phyloP scores from a whole-genome alignment of 2,329 filamentous ascomycete species.

The Cladosporium sp. region DNA sequence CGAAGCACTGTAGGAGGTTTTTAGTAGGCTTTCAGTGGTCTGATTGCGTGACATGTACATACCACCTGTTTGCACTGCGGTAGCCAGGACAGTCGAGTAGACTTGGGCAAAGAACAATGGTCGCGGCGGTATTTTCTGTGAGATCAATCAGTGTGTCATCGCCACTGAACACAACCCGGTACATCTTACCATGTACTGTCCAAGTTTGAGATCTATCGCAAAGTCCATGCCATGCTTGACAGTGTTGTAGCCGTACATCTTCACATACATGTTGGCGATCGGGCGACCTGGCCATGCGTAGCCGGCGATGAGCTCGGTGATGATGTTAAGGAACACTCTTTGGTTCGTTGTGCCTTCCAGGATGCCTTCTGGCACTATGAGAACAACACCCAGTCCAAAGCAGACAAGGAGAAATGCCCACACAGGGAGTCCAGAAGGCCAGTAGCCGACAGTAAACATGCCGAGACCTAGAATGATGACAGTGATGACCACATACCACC shows the following conservation, averaged over 20 bases:
- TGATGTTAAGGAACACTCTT: not conserved
- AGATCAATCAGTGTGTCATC: not conserved
- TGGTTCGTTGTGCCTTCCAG: not conserved
- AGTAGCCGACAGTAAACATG: not conserved
- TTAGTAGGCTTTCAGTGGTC: not conserved
- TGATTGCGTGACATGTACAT: not conserved
- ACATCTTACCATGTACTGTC: not conserved
- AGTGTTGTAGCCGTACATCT: not conserved
- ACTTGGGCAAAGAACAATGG: not conserved
- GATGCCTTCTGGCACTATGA: not conserved
- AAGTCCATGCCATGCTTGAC: not conserved
- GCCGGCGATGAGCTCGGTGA: not conserved
- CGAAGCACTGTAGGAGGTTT: not conserved
- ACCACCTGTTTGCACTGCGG: not conserved
- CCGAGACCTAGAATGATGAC: conserved; percentile 26
- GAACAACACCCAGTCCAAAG: not conserved
- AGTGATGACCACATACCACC: conserved; percentile 62
- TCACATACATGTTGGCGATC: not conserved
- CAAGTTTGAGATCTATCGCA: not conserved
- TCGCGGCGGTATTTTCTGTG: not conserved
- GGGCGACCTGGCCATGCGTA: not conserved
- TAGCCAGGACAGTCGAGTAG: not conserved
- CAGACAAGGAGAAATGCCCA: not conserved
- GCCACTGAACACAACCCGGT: not conserved
- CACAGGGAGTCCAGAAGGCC: not conserved